These are phyloP conservation scores for Parascedosporium putredinis DNA, from an alignment of 2,329 filamentous ascomycete genomes.

Conservation along the genomic window DNA sequence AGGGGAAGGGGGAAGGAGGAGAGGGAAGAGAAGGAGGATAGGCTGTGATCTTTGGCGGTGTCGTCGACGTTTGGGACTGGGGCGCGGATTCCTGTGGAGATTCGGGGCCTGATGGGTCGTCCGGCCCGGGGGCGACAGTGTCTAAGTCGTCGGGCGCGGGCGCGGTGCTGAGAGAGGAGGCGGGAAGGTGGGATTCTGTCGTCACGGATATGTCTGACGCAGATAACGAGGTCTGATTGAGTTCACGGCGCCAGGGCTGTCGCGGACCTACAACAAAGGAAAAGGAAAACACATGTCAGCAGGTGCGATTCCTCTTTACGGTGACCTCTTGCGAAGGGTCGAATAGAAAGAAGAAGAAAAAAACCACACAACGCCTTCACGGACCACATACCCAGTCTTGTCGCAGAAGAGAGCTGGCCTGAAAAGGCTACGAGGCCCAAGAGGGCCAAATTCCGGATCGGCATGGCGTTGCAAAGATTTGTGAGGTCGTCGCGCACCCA, in stretches of 20 bases:
- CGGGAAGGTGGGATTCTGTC: background rate
- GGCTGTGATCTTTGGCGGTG: no score
- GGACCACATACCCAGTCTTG: background rate
- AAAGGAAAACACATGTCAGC: no score
- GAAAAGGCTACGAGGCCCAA: background rate
- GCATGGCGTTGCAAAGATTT: no score
- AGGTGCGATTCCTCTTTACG: no score
- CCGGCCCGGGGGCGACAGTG: no score
- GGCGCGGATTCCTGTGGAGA: background rate
- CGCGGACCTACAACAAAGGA: background rate
- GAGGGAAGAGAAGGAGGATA: no score
- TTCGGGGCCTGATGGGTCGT: background rate
- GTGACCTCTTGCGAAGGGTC: no score
- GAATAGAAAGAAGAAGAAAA: no score
- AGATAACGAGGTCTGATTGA: background rate
- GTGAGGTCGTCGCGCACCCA: no score
- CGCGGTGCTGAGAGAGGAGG: background rate
- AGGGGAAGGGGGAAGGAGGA: no score
- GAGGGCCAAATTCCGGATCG: background rate
- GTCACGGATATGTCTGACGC: background rate
- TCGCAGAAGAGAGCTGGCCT: background rate
- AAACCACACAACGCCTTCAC: background rate
- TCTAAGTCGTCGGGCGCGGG: no score
- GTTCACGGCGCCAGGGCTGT: background rate
- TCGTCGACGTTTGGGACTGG: no score